Evolutionary conservation across 2,329 filamentous ascomycete genomes (phyloP).

Genomic region (Beauveria asiatica): DNA sequence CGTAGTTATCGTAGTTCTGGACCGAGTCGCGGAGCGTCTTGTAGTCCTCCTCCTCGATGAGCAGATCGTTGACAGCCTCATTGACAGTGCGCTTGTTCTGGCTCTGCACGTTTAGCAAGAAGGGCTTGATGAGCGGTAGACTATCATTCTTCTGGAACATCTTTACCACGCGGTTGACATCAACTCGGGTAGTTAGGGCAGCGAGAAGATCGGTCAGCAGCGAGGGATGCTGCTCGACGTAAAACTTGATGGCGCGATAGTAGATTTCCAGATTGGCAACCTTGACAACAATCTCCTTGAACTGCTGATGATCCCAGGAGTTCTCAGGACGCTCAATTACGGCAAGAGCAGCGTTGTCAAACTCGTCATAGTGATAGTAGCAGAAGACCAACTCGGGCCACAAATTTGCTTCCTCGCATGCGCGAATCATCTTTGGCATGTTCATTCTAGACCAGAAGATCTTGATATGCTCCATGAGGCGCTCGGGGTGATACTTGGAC

Average conservation of each 20-base stretch:
- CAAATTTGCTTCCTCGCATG: conserved; percentile 86
- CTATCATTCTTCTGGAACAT: conserved; percentile 99
- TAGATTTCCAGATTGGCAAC: conserved; percentile 98
- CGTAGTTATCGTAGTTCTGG: conserved; percentile 98
- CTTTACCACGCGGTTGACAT: conserved; percentile 97
- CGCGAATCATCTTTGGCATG: conserved; percentile 91
- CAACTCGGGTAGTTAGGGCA: conserved; percentile 82
- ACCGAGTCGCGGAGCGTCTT: conserved; percentile 97
- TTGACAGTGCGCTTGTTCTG: conserved; percentile 99
- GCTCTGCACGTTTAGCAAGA: conserved; percentile 88
- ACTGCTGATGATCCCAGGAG: conserved; percentile 98
- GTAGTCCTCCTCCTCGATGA: conserved; percentile 99
- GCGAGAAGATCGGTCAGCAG: conserved; percentile 93
- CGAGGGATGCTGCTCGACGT: conserved; percentile 92
- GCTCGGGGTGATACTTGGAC: conserved; percentile 89
- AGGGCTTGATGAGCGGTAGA: conserved; percentile 95
- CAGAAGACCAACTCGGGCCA: conserved; percentile 98
- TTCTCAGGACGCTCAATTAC: conserved; percentile 98
- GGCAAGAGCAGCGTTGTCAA: conserved; percentile 89
- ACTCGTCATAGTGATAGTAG: conserved; percentile 97
- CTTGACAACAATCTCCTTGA: conserved; percentile 98
- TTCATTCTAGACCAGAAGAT: conserved; percentile 98
- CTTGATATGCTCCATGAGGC: conserved; percentile 96
- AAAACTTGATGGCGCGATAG: conserved; percentile 94
- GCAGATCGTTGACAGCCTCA: conserved; percentile 91